A percentile compares a stretch with the other conserved stretches of the same genome.
Evolutionary conservation across 305 asterid genomes (phyloP).

Genomic region (Fraxinus platypoda): DNA sequence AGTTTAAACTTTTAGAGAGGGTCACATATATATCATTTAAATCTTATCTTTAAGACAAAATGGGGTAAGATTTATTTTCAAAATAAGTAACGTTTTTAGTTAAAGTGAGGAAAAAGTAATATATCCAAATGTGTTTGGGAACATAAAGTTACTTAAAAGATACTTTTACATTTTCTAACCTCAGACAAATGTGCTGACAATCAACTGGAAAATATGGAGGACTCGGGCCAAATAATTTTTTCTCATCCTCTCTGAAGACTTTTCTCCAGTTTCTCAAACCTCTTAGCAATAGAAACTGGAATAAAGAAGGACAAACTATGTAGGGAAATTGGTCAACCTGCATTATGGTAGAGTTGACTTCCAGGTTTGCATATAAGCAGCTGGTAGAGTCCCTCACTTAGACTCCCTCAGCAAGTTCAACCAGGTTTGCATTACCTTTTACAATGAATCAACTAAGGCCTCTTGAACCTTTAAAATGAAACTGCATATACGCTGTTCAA

Average conservation of each 20-base stretch:
- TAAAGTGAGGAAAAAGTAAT: background rate
- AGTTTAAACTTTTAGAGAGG: background rate
- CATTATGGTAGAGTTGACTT: background rate
- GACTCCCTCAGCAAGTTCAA: background rate
- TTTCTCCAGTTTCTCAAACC: background rate
- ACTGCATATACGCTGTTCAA: background rate
- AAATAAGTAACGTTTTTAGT: background rate
- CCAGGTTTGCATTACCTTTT: background rate
- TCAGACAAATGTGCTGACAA: background rate
- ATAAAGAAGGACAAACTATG: background rate
- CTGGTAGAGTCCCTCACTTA: background rate
- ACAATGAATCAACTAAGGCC: background rate
- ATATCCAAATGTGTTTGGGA: background rate
- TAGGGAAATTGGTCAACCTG: background rate
- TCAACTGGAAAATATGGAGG: background rate
- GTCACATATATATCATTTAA: background rate
- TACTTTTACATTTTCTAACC: background rate
- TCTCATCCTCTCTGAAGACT: background rate
- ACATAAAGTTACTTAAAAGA: background rate
- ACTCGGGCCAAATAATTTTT: background rate
- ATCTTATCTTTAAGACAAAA: background rate
- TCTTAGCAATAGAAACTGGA: background rate
- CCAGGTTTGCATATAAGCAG: background rate
- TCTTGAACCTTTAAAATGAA: background rate
- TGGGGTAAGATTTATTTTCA: background rate